These are phyloP conservation scores for Corymbia maculata DNA, from an alignment of 345 rosid genomes.

Conservation along the genomic window DNA sequence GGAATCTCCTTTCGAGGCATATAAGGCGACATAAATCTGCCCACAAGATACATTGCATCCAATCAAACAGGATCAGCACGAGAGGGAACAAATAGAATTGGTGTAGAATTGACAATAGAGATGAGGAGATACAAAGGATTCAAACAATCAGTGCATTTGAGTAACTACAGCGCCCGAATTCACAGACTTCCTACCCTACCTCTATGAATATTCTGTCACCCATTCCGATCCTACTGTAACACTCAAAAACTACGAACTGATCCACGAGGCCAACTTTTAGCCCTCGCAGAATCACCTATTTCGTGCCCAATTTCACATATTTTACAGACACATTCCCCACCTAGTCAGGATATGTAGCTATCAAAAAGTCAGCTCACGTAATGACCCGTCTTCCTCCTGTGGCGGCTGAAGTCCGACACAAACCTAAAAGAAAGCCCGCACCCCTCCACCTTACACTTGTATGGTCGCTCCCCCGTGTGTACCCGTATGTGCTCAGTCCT, in stretches of 20 bases:
- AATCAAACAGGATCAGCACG: neutral
- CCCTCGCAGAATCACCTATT: neutral
- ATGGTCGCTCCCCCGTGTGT: constrained; percentile 92
- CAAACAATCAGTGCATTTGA: neutral
- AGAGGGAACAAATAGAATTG: neutral
- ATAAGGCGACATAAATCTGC: neutral
- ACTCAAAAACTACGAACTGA: neutral
- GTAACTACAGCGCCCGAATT: neutral
- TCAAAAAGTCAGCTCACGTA: constrained; percentile 27
- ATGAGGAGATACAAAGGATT: neutral
- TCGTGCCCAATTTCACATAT: neutral
- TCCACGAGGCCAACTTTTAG: neutral
- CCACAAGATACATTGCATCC: neutral
- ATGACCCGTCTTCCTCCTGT: constrained; percentile 90
- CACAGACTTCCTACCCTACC: neutral
- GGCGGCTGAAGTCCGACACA: constrained; percentile 91
- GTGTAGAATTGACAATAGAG: neutral
- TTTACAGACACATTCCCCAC: neutral
- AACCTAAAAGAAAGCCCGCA: constrained; percentile 89
- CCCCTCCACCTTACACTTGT: constrained; percentile 69
- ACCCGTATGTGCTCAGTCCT: constrained; percentile 95
- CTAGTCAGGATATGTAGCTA: neutral
- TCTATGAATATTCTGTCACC: neutral
- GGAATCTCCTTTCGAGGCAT: neutral
- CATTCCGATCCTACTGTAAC: neutral